Base-by-base conservation (phyloP, 805 yeast species). In the Schwanniomyces pseudopolymorphus region DNA sequence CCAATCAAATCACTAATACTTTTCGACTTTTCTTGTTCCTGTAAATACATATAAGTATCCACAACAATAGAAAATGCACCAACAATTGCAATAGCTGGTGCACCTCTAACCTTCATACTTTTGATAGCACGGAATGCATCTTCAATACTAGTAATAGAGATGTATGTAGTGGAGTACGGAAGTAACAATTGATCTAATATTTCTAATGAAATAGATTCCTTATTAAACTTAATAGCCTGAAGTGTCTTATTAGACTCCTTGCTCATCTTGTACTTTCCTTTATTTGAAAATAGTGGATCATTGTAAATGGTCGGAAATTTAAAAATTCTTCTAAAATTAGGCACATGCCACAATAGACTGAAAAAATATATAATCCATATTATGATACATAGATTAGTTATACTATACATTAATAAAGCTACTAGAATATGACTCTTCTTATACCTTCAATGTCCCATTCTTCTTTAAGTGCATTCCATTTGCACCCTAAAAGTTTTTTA, bases 41-140 rank as follows among this genome's bases (percentile, higher is more conserved):
- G 42, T 33, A 67, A 70, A 40, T 46, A 46, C 59, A 57, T 60
- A 57, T 57, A 46, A 66, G 67, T 66, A 53, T 92, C 97, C n/a
- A 87, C 82, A 1, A 88, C 84, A 3, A 92, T 78, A 2, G 96
- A 80, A 49, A 91, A 77, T 1, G 90, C 83, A 4, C 96, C 98
- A 2, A 92, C 97, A 47, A 92, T 88, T 51, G 97, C 97, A 61
- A 92, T 92, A 1, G 98, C 98, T 0, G 99, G 99, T 0, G 99
- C 99, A 33, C 99, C 99, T 63, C 99, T 78, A 4, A 95, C 97
- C 58, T 88, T 90, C 99, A 92, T 92, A 47, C 75, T 75, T 60
- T 83, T 84, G 64, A 92, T 92, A n/a, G 87, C 96, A 16, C 77
- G 75, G 66, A 70, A 89, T 3, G 96, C 97, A 62, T 85, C 90